Conservation (phyloP, 2,329 filamentous ascomycete genomes). For the Penicillium brevicompactum region DNA sequence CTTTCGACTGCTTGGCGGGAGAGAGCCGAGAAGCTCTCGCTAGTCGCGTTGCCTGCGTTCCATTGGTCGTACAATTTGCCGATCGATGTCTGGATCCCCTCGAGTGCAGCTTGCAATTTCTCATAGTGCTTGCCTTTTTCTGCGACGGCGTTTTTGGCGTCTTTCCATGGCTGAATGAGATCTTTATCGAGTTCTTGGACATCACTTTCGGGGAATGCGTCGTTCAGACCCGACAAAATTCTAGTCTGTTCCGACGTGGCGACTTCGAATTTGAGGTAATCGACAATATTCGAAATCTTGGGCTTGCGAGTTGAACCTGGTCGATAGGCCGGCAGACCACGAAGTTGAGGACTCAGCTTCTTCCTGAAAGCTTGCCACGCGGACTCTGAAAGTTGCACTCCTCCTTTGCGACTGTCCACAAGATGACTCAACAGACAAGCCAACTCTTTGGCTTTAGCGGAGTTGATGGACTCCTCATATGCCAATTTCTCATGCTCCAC, state of each 20-base stretch:
- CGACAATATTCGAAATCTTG: constrained; percentile 44
- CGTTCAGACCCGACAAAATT: constrained; percentile 35
- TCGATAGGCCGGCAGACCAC: constrained; percentile 43
- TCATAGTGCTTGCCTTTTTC: constrained; percentile 12
- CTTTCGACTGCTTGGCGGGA: constrained; percentile 32
- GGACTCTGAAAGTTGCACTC: constrained; percentile 43
- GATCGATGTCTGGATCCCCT: constrained; percentile 23
- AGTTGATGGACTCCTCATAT: constrained; percentile 54
- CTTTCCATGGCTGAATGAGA: constrained; percentile 36
- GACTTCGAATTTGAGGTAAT: constrained; percentile 48
- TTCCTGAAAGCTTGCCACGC: constrained; percentile 42
- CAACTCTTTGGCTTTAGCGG: constrained; percentile 37
- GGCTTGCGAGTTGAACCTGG: constrained; percentile 16
- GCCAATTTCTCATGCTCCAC: constrained; percentile 52
- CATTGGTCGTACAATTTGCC: constrained; percentile 23
- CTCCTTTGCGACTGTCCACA: constrained; percentile 50
- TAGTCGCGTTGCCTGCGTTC: constrained; percentile 7
- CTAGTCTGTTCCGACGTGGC: constrained; percentile 33
- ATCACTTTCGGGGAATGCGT: constrained; percentile 26
- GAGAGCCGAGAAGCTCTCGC: constrained; percentile 21
- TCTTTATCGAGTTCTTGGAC: constrained; percentile 33
- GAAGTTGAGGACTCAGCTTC: constrained; percentile 31
- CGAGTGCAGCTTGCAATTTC: constrained; percentile 22
- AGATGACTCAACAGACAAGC: constrained; percentile 48
- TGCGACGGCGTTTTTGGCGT: constrained; percentile 25